Evolutionary conservation across 306 rosid genomes (phyloP).

Genomic region (Trichosanthes cucumerina): DNA sequence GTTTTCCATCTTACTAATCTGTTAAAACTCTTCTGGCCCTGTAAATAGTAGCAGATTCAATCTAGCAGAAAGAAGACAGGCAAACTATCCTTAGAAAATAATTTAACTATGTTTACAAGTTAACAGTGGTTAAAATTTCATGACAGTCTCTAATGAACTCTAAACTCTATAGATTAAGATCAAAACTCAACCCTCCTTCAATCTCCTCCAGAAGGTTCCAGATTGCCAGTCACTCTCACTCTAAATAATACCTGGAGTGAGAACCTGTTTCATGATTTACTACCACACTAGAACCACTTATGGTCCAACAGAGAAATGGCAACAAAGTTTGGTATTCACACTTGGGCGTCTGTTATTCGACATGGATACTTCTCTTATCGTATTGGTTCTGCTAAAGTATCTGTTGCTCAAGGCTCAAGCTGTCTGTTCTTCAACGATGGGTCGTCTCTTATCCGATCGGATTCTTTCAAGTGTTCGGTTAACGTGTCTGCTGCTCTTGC

Average conservation of each 20-base stretch:
- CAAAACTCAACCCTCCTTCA: neutral
- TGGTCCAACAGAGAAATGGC: neutral
- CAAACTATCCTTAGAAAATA: neutral
- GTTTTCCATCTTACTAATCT: neutral
- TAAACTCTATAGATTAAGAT: neutral
- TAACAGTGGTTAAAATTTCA: neutral
- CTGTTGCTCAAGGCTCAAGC: neutral
- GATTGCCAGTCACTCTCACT: neutral
- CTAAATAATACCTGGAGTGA: neutral
- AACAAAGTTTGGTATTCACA: neutral
- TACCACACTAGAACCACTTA: neutral
- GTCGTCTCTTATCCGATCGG: conserved; percentile 56
- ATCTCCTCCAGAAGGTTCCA: neutral
- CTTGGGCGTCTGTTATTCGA: neutral
- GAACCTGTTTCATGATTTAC: neutral
- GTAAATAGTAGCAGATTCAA: neutral
- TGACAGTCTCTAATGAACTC: neutral
- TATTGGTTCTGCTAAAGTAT: neutral
- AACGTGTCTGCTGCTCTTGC: conserved; percentile 27
- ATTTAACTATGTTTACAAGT: neutral
- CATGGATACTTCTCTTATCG: neutral
- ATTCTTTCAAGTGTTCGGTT: conserved; percentile 28
- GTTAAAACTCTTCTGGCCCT: neutral
- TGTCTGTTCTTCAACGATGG: neutral
- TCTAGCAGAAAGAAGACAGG: neutral